phyloP scores from a whole-genome alignment of 768 basidiomycete genomes.

The Amanita muscaria region DNA sequence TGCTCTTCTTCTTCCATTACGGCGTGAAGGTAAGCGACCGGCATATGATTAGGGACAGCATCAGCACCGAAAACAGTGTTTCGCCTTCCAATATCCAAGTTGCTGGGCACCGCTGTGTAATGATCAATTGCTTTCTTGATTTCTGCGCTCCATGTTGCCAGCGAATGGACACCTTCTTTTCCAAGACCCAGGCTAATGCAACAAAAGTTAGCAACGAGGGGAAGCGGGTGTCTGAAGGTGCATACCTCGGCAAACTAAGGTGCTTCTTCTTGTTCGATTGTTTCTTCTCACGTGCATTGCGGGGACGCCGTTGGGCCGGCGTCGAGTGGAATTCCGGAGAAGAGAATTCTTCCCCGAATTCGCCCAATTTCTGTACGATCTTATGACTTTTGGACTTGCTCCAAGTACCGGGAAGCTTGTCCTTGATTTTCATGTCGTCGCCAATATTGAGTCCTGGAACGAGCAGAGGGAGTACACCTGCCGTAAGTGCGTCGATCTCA shows the following conservation, averaged over 20 bases:
- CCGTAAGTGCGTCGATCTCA: conserved; percentile 66
- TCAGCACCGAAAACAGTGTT: conserved; percentile 43
- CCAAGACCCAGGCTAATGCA: conserved; percentile 50
- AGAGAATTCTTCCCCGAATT: conserved; percentile 43
- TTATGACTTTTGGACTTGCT: conserved; percentile 34
- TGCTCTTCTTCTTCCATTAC: conserved; percentile 35
- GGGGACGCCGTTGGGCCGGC: conserved; percentile 31
- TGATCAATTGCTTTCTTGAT: conserved; percentile 42
- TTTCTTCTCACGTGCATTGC: conserved; percentile 30
- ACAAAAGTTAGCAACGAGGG: conserved; percentile 5
- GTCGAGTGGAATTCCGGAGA: conserved; percentile 55
- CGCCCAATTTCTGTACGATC: conserved; percentile 25
- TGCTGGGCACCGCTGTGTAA: conserved; percentile 30
- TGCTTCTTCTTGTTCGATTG: conserved; percentile 50
- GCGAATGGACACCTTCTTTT: conserved; percentile 45
- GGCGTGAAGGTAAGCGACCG: conserved; percentile 24
- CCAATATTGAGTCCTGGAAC: conserved; percentile 59
- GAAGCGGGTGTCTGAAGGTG: not conserved
- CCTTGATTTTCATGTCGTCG: conserved; percentile 44
- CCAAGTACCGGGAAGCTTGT: conserved; percentile 31
- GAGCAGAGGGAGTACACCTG: conserved; percentile 57
- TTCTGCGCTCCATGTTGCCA: conserved; percentile 46
- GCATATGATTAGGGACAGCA: conserved; percentile 21
- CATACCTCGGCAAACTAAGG: conserved; percentile 61
- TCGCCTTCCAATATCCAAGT: conserved; percentile 33